A percentile compares a stretch with the other conserved stretches of the same genome.
Evolutionary conservation across 495 filamentous ascomycete genomes (phyloP).

Genomic region (Niebla homalea): DNA sequence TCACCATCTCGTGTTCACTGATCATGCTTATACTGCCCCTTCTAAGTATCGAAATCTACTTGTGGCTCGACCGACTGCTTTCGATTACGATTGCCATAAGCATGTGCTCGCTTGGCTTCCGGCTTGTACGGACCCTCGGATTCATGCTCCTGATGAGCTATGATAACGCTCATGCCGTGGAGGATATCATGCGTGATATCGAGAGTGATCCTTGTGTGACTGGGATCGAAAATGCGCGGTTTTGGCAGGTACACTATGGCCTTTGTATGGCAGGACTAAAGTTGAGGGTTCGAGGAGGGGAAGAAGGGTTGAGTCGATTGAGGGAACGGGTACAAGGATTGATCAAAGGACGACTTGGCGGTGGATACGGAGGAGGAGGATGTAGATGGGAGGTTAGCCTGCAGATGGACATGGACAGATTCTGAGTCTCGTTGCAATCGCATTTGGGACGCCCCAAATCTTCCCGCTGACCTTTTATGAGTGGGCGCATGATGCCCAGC

Average conservation of each 20-base stretch:
- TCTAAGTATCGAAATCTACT: slow-evolving; percentile 57
- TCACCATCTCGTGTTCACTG: slow-evolving; percentile 73
- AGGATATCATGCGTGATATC: slow-evolving; percentile 70
- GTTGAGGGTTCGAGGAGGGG: slow-evolving; percentile 52
- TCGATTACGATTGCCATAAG: slow-evolving; percentile 63
- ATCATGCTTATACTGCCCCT: slow-evolving; percentile 75
- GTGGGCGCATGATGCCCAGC: too few species aligned
- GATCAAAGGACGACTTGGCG: slow-evolving; percentile 74
- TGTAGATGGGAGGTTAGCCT: slow-evolving; percentile 75
- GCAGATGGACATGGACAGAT: slow-evolving; percentile 26
- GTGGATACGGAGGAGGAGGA: slow-evolving; percentile 71
- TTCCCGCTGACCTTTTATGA: too few species aligned
- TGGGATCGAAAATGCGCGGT: slow-evolving; percentile 72
- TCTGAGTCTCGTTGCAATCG: not conserved
- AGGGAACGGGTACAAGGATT: slow-evolving; percentile 62
- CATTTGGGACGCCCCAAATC: too few species aligned
- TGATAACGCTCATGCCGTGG: slow-evolving; percentile 44
- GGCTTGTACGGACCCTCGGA: slow-evolving; percentile 71
- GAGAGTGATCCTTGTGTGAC: slow-evolving; percentile 62
- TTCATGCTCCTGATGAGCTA: slow-evolving; percentile 94
- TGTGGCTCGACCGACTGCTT: slow-evolving; percentile 70
- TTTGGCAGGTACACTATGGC: slow-evolving; percentile 98
- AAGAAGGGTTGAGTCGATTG: slow-evolving; percentile 52
- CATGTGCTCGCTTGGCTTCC: slow-evolving; percentile 77
- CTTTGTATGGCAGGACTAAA: slow-evolving; percentile 92